These are phyloP conservation scores for Populus hybrid DNA, from an alignment of 441 rosid genomes.

Conservation along the genomic window DNA sequence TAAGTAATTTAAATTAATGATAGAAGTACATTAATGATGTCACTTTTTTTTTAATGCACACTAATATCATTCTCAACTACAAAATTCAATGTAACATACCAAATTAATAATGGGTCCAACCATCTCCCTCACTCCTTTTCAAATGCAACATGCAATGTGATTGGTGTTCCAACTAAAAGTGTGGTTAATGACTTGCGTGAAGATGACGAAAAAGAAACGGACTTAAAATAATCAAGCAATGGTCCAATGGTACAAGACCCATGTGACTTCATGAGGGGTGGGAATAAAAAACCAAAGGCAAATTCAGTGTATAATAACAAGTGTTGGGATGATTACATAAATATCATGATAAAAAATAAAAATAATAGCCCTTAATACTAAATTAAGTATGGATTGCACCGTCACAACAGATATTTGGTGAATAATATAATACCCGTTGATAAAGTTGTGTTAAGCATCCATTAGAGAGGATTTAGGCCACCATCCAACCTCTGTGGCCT, in stretches of 20 bases:
- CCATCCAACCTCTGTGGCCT: conserved; percentile 16
- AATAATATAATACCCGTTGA: conserved; percentile 3
- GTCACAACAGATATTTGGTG: conserved; percentile 17
- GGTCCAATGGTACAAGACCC: conserved; percentile 48
- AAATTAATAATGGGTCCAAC: neutral
- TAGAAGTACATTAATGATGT: no score
- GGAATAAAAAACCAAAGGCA: conserved; percentile 19
- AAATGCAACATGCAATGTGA: conserved; percentile 25
- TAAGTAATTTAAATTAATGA: no score
- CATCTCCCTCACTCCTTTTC: neutral
- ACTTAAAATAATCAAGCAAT: conserved; percentile 28
- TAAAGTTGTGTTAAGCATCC: neutral
- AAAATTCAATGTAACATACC: no score
- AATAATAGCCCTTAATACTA: neutral
- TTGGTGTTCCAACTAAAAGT: conserved; percentile 13
- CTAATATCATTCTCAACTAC: no score
- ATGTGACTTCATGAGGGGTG: conserved; percentile 54
- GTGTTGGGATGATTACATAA: conserved; percentile 15
- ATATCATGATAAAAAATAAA: neutral
- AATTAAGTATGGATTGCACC: conserved; percentile 16
- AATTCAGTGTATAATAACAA: conserved; percentile 29
- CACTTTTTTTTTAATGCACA: no score
- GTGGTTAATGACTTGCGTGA: neutral
- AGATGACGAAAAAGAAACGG: conserved; percentile 21
- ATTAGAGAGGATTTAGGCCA: conserved; percentile 17